Conservation (phyloP, 2,329 filamentous ascomycete species). For the Cytospora piceicola region DNA sequence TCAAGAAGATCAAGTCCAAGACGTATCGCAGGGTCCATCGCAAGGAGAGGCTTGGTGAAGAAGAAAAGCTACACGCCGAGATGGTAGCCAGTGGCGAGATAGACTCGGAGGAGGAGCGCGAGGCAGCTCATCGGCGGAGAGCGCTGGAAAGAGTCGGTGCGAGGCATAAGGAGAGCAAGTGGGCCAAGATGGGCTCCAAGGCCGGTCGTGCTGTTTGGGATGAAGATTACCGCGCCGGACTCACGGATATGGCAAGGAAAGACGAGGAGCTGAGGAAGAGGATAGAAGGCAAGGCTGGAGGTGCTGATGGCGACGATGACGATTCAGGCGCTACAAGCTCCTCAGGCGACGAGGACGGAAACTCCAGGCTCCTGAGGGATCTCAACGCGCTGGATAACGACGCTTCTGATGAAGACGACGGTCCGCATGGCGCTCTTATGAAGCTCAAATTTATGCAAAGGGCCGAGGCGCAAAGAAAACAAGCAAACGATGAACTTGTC, state of each 20-base stretch:
- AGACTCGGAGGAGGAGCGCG: conserved; percentile 68
- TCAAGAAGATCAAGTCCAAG: conserved; percentile 99
- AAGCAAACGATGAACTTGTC: conserved; percentile 78
- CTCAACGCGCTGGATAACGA: conserved; percentile 48
- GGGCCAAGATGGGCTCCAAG: conserved; percentile 83
- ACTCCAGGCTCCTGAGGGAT: conserved; percentile 52
- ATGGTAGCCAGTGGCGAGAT: conserved; percentile 60
- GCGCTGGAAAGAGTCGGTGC: conserved; percentile 85
- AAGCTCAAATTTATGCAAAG: conserved; percentile 94
- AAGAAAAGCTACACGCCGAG: conserved; percentile 56
- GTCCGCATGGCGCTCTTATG: conserved; percentile 69
- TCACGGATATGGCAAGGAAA: conserved; percentile 78
- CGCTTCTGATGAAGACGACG: conserved; percentile 52
- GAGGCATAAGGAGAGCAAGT: conserved; percentile 86
- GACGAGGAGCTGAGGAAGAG: conserved; percentile 81
- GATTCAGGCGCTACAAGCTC: conserved; percentile 59
- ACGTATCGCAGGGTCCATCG: conserved; percentile 90
- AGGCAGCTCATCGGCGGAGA: conserved; percentile 70
- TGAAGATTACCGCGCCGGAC: conserved; percentile 76
- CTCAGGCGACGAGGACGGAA: conserved; percentile 61
- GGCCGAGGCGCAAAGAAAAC: conserved; percentile 77
- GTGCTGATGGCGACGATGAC: conserved; percentile 40
- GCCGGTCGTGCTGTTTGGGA: conserved; percentile 85
- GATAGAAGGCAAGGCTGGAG: conserved; percentile 68
- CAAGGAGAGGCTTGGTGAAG: conserved; percentile 64